phyloP scores from a whole-genome alignment of 345 rosid genomes.

The Carallia brachiata region DNA sequence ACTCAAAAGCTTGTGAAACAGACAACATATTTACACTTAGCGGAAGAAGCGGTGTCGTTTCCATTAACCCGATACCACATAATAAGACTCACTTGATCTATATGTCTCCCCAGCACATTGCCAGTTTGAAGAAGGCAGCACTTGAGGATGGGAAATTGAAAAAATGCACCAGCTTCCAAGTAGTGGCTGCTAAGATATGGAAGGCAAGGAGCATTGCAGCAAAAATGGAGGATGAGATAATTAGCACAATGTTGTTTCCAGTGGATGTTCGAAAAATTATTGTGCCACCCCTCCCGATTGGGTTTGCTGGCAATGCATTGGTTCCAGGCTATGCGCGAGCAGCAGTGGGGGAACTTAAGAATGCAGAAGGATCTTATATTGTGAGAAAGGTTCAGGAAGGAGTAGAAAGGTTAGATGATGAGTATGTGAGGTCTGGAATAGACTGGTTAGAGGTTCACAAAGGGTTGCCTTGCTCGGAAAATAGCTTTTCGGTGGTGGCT shows the following conservation, averaged over 20 bases:
- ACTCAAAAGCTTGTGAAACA: not conserved
- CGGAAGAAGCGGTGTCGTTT: not conserved
- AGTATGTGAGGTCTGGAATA: constrained; percentile 22
- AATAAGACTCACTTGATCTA: constrained; percentile 5
- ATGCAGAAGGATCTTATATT: not conserved
- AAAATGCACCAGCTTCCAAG: constrained; percentile 20
- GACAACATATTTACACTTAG: not conserved
- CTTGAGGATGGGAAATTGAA: constrained; percentile 5
- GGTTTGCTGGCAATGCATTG: constrained; percentile 31
- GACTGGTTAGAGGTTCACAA: constrained; percentile 32
- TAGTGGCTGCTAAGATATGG: constrained; percentile 25
- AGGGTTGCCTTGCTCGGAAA: constrained; percentile 20
- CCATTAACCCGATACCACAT: not conserved
- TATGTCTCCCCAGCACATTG: constrained; percentile 7
- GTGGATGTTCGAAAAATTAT: constrained; percentile 9
- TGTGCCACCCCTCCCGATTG: constrained; percentile 13
- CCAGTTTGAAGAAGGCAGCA: constrained; percentile 9
- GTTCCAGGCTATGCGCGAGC: constrained; percentile 15
- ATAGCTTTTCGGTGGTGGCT: constrained; percentile 26
- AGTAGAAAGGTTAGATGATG: constrained; percentile 13
- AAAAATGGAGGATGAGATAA: constrained; percentile 9
- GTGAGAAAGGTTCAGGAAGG: constrained; percentile 27
- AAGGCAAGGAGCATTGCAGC: constrained; percentile 29
- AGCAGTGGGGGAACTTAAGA: constrained; percentile 18
- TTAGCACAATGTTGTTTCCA: constrained; percentile 21